Conservation (phyloP, 2,329 filamentous ascomycete genomes). For the Xylaria sp. region DNA sequence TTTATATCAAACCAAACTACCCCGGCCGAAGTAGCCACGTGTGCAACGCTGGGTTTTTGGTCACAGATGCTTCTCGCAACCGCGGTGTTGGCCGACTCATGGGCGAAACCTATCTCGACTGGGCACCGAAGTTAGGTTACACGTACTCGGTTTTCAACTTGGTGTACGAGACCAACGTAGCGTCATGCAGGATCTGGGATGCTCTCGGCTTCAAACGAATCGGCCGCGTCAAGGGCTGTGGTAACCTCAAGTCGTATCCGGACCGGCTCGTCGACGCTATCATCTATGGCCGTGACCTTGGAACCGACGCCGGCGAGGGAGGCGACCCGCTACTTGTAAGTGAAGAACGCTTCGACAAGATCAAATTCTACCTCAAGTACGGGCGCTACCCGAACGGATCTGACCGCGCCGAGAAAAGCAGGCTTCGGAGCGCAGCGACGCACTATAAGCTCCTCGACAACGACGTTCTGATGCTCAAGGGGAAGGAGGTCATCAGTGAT, state of each 20-base stretch:
- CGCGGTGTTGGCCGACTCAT: slow-evolving; percentile 79
- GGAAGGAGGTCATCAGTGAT: slow-evolving; percentile 95
- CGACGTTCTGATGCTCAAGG: slow-evolving; percentile 93
- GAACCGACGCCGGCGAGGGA: slow-evolving; percentile 53
- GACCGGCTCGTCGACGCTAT: slow-evolving; percentile 78
- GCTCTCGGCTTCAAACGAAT: slow-evolving; percentile 92
- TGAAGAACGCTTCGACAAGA: slow-evolving; percentile 98
- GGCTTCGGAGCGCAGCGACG: slow-evolving; percentile 89
- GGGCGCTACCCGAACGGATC: slow-evolving; percentile 92
- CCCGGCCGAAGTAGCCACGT: slow-evolving; percentile 90
- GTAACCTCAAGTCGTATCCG: slow-evolving; percentile 74
- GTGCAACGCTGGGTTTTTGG: slow-evolving; percentile 84
- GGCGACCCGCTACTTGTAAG: slow-evolving; percentile 82
- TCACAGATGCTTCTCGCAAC: slow-evolving; percentile 77
- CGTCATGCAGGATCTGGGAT: slow-evolving; percentile 91
- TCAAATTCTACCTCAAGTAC: slow-evolving; percentile 95
- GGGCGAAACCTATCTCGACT: slow-evolving; percentile 81
- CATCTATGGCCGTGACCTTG: slow-evolving; percentile 76
- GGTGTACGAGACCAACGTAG: slow-evolving; percentile 93
- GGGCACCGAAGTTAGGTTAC: slow-evolving; percentile 84
- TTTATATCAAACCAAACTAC: slow-evolving; percentile 95
- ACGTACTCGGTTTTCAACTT: slow-evolving; percentile 94
- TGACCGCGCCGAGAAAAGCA: slow-evolving; percentile 94
- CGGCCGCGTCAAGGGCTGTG: slow-evolving; percentile 79
- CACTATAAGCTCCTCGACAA: slow-evolving; percentile 87